Percentiles rank a stretch among this genome's conserved stretches.
Evolutionary conservation across 2,329 filamentous ascomycete species (phyloP).

Genomic region (Claviceps arundinis): DNA sequence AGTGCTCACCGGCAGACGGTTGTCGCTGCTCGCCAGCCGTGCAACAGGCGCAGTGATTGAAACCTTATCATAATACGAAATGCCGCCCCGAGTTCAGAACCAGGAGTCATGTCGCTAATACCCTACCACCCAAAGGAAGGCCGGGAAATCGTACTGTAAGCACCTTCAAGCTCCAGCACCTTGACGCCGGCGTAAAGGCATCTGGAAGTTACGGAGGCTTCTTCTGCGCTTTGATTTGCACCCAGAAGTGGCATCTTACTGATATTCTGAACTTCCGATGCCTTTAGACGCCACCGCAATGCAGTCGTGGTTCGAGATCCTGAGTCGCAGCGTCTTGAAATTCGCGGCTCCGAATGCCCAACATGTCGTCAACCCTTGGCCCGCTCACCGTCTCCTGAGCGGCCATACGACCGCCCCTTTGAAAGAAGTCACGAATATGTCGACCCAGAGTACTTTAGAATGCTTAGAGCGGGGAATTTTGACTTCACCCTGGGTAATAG

Average conservation of each 20-base stretch:
- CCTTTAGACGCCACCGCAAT: constrained; percentile 70
- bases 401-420: constrained; percentile 31
- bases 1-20: background rate
- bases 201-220: background rate
- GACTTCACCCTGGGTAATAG: constrained; percentile 31
- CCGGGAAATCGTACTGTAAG: constrained; percentile 69
- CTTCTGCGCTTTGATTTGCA: background rate
- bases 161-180: constrained; percentile 13
- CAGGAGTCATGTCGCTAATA: constrained; percentile 50
- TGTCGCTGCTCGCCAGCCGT: background rate
- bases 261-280: background rate
- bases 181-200: background rate
- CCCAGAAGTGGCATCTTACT: background rate
- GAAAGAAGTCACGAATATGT: constrained; percentile 51
- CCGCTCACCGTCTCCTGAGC: constrained; percentile 30
- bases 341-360: constrained; percentile 74
- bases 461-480: constrained; percentile 53
- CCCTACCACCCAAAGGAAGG: constrained; percentile 62
- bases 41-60: background rate
- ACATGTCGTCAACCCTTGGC: constrained; percentile 68
- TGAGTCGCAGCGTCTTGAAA: constrained; percentile 69
- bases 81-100: background rate
- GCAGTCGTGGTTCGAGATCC: constrained; percentile 86
- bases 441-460: constrained; percentile 86
- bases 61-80: background rate